Evolutionary conservation across 345 rosid species (phyloP), one percentile per base, ranked within the genome.

Genomic region (Citrus maxima): DNA sequence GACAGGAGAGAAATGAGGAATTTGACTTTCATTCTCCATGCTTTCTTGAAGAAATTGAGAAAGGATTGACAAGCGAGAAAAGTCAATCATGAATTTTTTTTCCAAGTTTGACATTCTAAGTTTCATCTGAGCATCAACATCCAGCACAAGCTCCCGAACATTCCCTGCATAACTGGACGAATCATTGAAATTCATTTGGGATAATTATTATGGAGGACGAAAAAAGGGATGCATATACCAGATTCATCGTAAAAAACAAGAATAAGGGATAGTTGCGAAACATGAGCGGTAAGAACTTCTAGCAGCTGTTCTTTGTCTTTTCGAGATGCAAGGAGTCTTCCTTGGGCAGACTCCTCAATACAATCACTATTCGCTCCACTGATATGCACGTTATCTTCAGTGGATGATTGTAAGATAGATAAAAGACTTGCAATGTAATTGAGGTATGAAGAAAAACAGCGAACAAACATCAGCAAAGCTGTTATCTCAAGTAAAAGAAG

Each of bases 41-140:
- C 78, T 70, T 82, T 80, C 87, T 79, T 79, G 56, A 83, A 90
- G 81, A 80, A 87, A 84, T 81, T 83, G 92, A 79, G 97, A 92
- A 84, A 88, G 80, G 74, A 95, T 81, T 10, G 95, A 87, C 70
- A 93, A 64, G 71, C 88, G 87, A 81, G 90, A 87, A 78, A 92
- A 82, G 77, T 92, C 86, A 75, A 92, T 84, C 55, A 78, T 77
- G 76, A 95, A 82, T 84, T 86, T 89, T 76, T 81, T 88, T 79
- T 80, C 82, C 81, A 74, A 67, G 73, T 87, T 77, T 74, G 51
- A 79, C 71, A 78, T 78, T 75, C 88, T 85, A 78, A 92, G 82
- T 71, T 93, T 86, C 83, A 87, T 67, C 71, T 74, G 83, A 63
- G 87, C 84, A 86, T 89, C 90, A 83, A 88, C 82, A 83, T 87